Percentiles rank a stretch among this genome's conserved stretches.
Conservation (phyloP, 805 yeast species). For the Zygosaccharomyces kombuchaensis region DNA sequence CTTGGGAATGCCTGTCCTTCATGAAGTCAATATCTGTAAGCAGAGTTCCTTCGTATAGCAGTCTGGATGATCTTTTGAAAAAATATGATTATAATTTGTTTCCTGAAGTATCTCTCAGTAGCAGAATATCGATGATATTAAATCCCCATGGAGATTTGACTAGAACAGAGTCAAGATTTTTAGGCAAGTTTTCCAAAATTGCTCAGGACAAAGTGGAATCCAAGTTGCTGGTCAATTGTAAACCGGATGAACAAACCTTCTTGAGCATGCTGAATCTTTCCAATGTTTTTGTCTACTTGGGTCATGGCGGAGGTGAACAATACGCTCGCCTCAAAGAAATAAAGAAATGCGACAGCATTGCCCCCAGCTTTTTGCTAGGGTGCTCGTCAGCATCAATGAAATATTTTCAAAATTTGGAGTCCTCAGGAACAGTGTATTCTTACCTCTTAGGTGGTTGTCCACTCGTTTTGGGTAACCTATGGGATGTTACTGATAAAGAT, state of each 20-base stretch:
- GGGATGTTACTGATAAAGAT: conserved; percentile 98
- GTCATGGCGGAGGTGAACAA: conserved; percentile 97
- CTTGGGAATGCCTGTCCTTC: conserved; percentile 82
- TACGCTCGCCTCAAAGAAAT: conserved; percentile 57
- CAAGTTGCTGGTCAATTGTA: conserved; percentile 48
- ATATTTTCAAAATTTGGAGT: conserved; percentile 56
- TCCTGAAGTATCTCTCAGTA: conserved; percentile 22
- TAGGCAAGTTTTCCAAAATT: conserved; percentile 37
- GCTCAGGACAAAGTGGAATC: conserved; percentile 39
- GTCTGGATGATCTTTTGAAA: conserved; percentile 40
- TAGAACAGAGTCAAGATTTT: conserved; percentile 60
- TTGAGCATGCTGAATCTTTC: conserved; percentile 39
- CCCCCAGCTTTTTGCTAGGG: conserved; percentile 73
- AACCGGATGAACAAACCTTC: conserved; percentile 57
- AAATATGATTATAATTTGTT: conserved; percentile 12
- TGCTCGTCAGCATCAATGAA: conserved; percentile 80
- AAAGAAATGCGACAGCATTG: conserved; percentile 40
- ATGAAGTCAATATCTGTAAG: conserved; percentile 55
- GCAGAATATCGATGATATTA: conserved; percentile 55
- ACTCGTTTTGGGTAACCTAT: conserved; percentile 74
- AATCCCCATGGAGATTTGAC: conserved; percentile 80
- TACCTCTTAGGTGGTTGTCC: conserved; percentile 81
- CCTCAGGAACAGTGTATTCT: conserved; percentile 71
- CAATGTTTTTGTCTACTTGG: conserved; percentile 68
- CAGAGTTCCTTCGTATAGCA: conserved; percentile 64